Conservation (phyloP, 495 filamentous ascomycete genomes). For the Venustampulla echinocandica region DNA sequence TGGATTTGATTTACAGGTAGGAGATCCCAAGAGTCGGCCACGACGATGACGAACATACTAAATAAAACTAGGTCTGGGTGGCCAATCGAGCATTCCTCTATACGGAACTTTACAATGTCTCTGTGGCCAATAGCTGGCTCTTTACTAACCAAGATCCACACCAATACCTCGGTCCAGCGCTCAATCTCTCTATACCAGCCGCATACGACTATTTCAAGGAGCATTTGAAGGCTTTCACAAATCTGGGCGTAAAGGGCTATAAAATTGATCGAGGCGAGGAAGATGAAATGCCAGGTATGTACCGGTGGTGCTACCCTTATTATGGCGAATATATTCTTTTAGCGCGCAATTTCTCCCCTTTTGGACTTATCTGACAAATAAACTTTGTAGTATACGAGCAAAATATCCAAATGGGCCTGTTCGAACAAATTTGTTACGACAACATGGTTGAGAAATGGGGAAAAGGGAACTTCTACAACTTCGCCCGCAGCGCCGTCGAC, state of each 20-base stretch:
- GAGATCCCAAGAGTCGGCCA: no score
- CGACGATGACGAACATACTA: no score
- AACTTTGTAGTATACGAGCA: constrained; percentile 17
- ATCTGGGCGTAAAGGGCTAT: constrained; percentile 26
- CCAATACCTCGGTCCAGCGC: constrained; percentile 22
- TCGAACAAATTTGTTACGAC: constrained; percentile 24
- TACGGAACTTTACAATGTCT: constrained; percentile 22
- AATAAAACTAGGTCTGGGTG: constrained; percentile 27
- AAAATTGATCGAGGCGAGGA: constrained; percentile 31
- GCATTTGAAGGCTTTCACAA: constrained; percentile 21
- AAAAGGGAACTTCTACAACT: constrained; percentile 24
- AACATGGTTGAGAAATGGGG: constrained; percentile 26
- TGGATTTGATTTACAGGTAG: constrained; percentile 27
- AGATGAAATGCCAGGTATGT: constrained; percentile 26
- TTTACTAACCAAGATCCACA: constrained; percentile 20
- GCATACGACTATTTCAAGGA: constrained; percentile 27
- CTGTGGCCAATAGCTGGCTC: constrained; percentile 18
- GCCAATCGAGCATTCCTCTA: constrained; percentile 24
- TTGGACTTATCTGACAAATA: not conserved
- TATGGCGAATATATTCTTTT: no score
- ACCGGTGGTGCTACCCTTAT: not conserved
- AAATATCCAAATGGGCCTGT: constrained; percentile 26
- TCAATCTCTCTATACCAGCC: constrained; percentile 27
- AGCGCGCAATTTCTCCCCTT: no score
- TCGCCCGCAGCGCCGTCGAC: constrained; percentile 25